Conservation (phyloP, 352 stramenopile genomes). For the Pythium folliculosum region DNA sequence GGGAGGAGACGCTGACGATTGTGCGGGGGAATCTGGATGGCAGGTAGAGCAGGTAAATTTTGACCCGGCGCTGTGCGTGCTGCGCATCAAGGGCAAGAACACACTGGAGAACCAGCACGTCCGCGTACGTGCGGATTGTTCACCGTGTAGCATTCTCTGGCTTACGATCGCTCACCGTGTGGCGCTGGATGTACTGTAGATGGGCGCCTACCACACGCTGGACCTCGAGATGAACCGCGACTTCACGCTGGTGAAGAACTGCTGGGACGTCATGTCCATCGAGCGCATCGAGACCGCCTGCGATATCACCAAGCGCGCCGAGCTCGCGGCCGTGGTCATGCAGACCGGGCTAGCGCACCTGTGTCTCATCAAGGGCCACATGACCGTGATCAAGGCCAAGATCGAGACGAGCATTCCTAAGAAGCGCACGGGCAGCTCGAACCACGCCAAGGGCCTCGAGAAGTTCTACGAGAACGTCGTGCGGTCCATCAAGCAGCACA, state of each 20-base stretch:
- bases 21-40: not conserved
- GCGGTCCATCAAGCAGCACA: constrained; percentile 93
- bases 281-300: constrained; percentile 95
- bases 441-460: constrained; percentile 92
- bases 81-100: constrained; percentile 96
- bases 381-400: constrained; percentile 94
- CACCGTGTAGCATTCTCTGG: not conserved
- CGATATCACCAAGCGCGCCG: constrained; percentile 93
- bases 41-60: constrained; percentile 97
- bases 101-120: constrained; percentile 94
- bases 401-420: constrained; percentile 98
- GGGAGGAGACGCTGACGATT: no score
- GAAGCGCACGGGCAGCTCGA: constrained; percentile 94
- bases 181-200: constrained; percentile 33
- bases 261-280: constrained; percentile 97
- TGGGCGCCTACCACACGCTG: constrained; percentile 97
- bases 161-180: not conserved
- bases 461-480: constrained; percentile 98
- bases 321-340: constrained; percentile 97
- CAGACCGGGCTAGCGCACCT: constrained; percentile 94
- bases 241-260: constrained; percentile 96
- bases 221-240: constrained; percentile 96
- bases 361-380: constrained; percentile 96
- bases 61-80: constrained; percentile 90
- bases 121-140: constrained; percentile 57